phyloP scores from a whole-genome alignment of 257 asterid species.

The Nicotiana noctiflora region DNA sequence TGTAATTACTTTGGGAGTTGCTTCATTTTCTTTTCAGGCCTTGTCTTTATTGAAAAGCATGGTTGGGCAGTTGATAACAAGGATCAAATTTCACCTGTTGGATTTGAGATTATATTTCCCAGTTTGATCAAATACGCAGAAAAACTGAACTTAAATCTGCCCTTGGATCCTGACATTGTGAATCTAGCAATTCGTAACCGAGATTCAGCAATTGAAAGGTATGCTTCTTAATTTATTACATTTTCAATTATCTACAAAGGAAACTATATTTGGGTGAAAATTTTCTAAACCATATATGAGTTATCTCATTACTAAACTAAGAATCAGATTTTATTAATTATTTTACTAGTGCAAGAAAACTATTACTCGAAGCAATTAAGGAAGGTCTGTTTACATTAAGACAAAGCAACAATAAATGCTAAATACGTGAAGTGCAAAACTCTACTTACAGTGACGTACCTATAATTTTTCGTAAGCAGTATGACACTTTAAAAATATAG shows the following conservation, averaged over 20 bases:
- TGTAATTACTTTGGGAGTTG: too few relatives aligned
- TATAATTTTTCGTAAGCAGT: too few relatives aligned
- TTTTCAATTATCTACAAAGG: not conserved
- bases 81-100: slow-evolving; percentile 21
- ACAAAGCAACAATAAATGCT: too few relatives aligned
- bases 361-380: too few relatives aligned
- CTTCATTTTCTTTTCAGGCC: slow-evolving; percentile 16
- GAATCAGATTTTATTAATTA: too few relatives aligned
- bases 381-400: too few relatives aligned
- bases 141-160: slow-evolving; percentile 18
- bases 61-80: slow-evolving; percentile 13
- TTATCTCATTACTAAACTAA: too few relatives aligned
- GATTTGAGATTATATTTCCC: slow-evolving; percentile 30
- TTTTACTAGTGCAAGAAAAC: too few relatives aligned
- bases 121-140: slow-evolving; percentile 22
- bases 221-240: not conserved
- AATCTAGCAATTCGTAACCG: not conserved
- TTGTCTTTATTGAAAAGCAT: slow-evolving; percentile 18
- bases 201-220: slow-evolving; percentile 23
- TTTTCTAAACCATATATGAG: not conserved
- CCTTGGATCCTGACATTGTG: slow-evolving; percentile 10
- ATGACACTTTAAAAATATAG: too few relatives aligned
- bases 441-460: too few relatives aligned
- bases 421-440: too few relatives aligned
- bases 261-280: not conserved